Base-by-base conservation (phyloP, 192 early-diverging fungal genomes). In the Kickxella alabastrina region DNA sequence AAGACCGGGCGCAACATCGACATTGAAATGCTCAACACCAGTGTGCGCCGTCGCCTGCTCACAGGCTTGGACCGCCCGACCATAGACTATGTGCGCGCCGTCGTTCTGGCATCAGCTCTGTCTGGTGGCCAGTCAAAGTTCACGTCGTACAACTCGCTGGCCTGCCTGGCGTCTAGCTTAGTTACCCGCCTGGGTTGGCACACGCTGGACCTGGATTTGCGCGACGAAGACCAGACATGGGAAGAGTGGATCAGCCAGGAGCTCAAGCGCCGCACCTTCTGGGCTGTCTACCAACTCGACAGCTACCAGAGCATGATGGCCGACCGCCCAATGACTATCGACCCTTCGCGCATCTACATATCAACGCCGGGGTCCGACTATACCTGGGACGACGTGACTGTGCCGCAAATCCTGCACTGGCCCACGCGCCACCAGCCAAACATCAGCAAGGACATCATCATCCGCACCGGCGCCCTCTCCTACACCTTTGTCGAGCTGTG, bases 221-320 rank as follows among this genome's bases (percentile, higher is more conserved):
- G 41, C 37, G 18, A 17, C 19, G 59, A 59, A 4, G 32, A 36
- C 13, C 4, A 52, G 22, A 10, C 59, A 45, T 74, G 70, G 70
- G 55, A 51, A 1, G 35, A 54, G 55, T 74, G 70, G 70, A 59
- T 66, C 9, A 40, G 38, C 15, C 52, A 57, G 37, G 70, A 74
- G 44, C 49, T 55, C 31, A 58, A 66, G 49, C 54, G 70, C 12
- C 70, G 70, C 39, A 74, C 70, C n/a, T 74, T 66, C 48, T 74
- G 70, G 70, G 63, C 57, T 2, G 63, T 62, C 31, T 74, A 74
- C 59, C 70, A 74, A 63, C 37, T 62, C 13, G 70, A 74, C 51
- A 59, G 70, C 63, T 67, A 74, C 59, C 64, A 74, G 54, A 49
- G 63, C 28, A 43, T 66, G 26, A 39, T 74, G 46, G 59, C 70